Base-by-base conservation (phyloP, 768 basidiomycete species). In the Lentinula guzmanii region DNA sequence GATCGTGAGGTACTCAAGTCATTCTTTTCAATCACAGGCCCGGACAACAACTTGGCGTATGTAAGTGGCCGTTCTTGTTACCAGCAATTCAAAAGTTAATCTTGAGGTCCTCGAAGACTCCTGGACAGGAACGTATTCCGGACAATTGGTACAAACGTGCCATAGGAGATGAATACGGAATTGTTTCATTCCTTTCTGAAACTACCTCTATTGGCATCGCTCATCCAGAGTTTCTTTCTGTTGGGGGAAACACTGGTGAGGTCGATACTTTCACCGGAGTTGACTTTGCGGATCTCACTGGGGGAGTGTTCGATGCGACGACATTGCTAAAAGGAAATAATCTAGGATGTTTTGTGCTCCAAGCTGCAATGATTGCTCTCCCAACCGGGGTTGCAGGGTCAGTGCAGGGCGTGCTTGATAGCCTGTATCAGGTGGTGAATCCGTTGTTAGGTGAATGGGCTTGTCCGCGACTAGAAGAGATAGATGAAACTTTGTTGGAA, bases 211-310 rank as follows among this genome's bases (percentile, higher is more conserved):
- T 21, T 5, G 61, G 37, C 15, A 5, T 31, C 13, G 46, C 52
- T n/a, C 46, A 61, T 33, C 61, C 61, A 15, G 52, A 61, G 35
- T 61, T 61, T 37, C 54, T 61, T 13, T 53, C 51, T 31, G 31
- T 61, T 5, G 53, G 61, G 3, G 61, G 61, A 9, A 61, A 61
- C 42, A 35, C 53, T 5, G 61, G 54, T 5, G 28, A 10, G 15
- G 24, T 53, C 61, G 56, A 61, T 15, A 42, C 61, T 1, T 61
- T 61, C 24, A 35, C 61, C 15, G 37, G 55, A 13, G 33, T 61
- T 24, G 24, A 57, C 16, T 15, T 61, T 4, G 54, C n/a, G 6
- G 33, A 61, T 46, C 39, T 61, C 21, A 61, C 61, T 2, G 61
- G 61, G 11, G 54, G 61, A 15, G 8, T 50, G 24, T 61, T 42